Evolutionary conservation across 352 stramenopile species (phyloP).

Genomic region (Globisporangium uncinulatum): DNA sequence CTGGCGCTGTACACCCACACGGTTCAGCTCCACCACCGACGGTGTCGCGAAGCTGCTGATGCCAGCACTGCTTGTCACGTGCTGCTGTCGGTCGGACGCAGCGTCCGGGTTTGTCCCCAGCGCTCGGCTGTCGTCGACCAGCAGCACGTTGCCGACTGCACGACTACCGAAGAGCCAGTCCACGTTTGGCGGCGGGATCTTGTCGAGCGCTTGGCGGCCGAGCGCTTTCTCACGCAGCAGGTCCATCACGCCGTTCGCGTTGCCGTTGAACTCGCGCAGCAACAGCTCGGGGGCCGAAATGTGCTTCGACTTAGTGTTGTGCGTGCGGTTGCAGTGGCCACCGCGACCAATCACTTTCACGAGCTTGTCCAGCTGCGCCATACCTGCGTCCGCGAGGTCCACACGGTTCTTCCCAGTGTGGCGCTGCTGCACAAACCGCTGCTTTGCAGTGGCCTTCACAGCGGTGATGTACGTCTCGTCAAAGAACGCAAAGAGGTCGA

Average conservation of each 20-base stretch:
- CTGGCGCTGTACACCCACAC: slow-evolving; percentile 27
- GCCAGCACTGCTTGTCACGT: slow-evolving; percentile 3
- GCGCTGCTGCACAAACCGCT: slow-evolving; percentile 45
- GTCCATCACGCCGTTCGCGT: slow-evolving; percentile 60
- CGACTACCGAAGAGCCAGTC: slow-evolving; percentile 48
- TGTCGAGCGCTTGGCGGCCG: slow-evolving; percentile 55
- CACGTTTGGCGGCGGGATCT: slow-evolving; percentile 58
- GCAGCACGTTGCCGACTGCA: slow-evolving; percentile 39
- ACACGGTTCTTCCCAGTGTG: slow-evolving; percentile 54
- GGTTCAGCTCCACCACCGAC: slow-evolving; percentile 59
- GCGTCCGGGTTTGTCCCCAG: background rate
- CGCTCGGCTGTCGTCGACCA: slow-evolving; percentile 26
- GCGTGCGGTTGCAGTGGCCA: slow-evolving; percentile 59
- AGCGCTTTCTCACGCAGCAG: slow-evolving; percentile 66
- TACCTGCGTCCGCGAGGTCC: slow-evolving; percentile 60
- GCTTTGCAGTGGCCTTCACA: slow-evolving; percentile 55
- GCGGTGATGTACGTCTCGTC: slow-evolving; percentile 52
- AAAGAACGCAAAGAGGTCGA: slow-evolving; percentile 56
- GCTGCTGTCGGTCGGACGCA: background rate
- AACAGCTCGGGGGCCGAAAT: slow-evolving; percentile 63
- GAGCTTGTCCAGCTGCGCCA: slow-evolving; percentile 69
- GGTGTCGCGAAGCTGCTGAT: slow-evolving; percentile 25
- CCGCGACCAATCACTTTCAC: slow-evolving; percentile 58
- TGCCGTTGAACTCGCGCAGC: slow-evolving; percentile 61
- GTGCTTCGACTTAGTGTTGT: slow-evolving; percentile 69